Percentiles rank a stretch among this genome's conserved stretches.
These are phyloP conservation scores for Phoma sp. DNA, from an alignment of 2,329 filamentous ascomycete species.

Conservation along the genomic window DNA sequence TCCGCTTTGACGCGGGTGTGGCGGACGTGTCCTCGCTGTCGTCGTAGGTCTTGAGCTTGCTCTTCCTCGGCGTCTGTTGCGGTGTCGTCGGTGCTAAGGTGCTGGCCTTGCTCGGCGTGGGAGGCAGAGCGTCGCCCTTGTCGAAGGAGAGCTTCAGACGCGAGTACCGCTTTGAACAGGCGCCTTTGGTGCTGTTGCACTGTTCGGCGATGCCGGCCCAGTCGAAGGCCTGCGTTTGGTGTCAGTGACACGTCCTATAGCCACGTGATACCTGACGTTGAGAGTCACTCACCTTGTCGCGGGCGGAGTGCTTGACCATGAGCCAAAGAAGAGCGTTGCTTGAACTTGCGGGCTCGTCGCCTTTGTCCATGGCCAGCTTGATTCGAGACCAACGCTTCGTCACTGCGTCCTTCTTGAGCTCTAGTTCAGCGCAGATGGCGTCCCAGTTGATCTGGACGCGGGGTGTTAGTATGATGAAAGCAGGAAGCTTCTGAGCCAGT, in stretches of 20 bases:
- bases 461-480: background rate
- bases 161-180: conserved; percentile 42
- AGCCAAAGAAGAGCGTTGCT: conserved; percentile 40
- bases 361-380: conserved; percentile 32
- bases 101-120: background rate
- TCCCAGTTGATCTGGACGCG: conserved; percentile 39
- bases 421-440: conserved; percentile 30
- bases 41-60: background rate
- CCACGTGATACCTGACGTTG: background rate
- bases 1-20: conserved; percentile 26
- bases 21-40: background rate
- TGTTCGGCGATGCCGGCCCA: conserved; percentile 38
- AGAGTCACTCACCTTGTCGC: conserved; percentile 27
- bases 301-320: conserved; percentile 34
- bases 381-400: conserved; percentile 46
- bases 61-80: conserved; percentile 15
- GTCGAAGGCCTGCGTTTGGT: conserved; percentile 19
- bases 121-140: conserved; percentile 17
- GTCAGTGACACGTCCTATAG: background rate
- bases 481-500: background rate
- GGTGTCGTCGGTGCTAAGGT: background rate
- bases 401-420: conserved; percentile 34
- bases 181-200: conserved; percentile 38
- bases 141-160: conserved; percentile 43
- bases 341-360: conserved; percentile 19